phyloP scores from a whole-genome alignment of 2,329 filamentous ascomycete genomes.

The Coniochaeta sp. region DNA sequence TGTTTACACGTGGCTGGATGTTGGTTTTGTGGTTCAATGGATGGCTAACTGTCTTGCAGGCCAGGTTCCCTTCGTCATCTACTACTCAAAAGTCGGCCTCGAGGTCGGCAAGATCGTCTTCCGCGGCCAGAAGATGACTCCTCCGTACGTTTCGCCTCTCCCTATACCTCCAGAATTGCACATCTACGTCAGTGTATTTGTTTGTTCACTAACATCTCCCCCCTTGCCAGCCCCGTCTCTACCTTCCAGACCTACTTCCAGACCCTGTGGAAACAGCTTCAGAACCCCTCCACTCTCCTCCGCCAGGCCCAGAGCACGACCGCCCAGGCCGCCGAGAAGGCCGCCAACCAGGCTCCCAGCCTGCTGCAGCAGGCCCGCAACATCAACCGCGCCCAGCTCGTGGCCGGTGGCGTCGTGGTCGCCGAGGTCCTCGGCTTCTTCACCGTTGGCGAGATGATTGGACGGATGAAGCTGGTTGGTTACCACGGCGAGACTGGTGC shows the following conservation, averaged over 20 bases:
- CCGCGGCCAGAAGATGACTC: constrained; percentile 82
- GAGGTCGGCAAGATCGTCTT: constrained; percentile 87
- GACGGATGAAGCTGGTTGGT: constrained; percentile 88
- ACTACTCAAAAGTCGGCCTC: constrained; percentile 84
- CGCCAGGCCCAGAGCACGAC: constrained; percentile 31
- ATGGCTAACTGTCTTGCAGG: constrained; percentile 56
- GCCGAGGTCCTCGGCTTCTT: constrained; percentile 96
- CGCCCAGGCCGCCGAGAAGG: constrained; percentile 48
- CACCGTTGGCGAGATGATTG: constrained; percentile 94
- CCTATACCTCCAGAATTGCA: not conserved
- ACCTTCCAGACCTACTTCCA: constrained; percentile 86
- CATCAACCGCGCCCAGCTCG: constrained; percentile 64
- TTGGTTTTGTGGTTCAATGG: not conserved
- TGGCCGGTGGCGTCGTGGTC: constrained; percentile 66
- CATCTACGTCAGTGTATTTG: not conserved
- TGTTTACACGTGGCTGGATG: constrained; percentile 30
- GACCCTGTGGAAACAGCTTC: constrained; percentile 61
- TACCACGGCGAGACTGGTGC: constrained; percentile 67
- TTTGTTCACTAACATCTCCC: not conserved
- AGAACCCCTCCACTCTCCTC: constrained; percentile 59
- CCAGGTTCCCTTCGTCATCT: constrained; percentile 77
- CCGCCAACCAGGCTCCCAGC: constrained; percentile 27
- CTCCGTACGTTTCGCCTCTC: constrained; percentile 80
- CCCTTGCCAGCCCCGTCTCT: constrained; percentile 54
- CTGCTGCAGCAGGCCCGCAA: constrained; percentile 50